Conservation (phyloP, 129 eudicot genomes). For the Escallonia rubra region DNA sequence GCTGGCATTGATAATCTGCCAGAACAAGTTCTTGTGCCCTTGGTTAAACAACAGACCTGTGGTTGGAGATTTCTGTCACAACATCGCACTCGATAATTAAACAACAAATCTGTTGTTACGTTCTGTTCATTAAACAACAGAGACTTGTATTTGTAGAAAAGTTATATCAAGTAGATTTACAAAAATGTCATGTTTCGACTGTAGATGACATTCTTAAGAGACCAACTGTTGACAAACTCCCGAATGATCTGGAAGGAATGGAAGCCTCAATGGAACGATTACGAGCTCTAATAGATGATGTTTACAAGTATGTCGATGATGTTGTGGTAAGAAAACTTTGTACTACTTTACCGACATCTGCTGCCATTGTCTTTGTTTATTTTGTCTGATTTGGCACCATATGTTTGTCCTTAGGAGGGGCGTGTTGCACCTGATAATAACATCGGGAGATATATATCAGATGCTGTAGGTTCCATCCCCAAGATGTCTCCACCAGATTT, state of each 20-base stretch:
- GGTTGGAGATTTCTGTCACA: too few species aligned
- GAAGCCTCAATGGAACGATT: slow-evolving; percentile 78
- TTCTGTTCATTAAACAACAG: too few species aligned
- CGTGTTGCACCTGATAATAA: slow-evolving; percentile 71
- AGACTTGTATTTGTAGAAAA: too few species aligned
- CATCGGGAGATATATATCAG: slow-evolving; percentile 70
- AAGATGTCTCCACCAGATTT: slow-evolving; percentile 61
- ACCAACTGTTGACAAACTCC: slow-evolving; percentile 78
- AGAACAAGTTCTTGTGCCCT: too few species aligned
- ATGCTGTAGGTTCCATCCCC: slow-evolving; percentile 68
- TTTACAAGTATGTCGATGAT: slow-evolving; percentile 86
- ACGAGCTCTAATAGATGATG: slow-evolving; percentile 75
- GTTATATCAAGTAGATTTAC: too few species aligned
- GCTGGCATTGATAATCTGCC: too few species aligned
- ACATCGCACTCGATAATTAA: too few species aligned
- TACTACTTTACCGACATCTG: neutral
- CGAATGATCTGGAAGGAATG: slow-evolving; percentile 92
- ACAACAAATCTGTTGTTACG: too few species aligned
- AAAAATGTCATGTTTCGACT: neutral
- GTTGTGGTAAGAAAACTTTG: slow-evolving; percentile 62
- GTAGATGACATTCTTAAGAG: slow-evolving; percentile 84
- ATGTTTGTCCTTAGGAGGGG: slow-evolving; percentile 45
- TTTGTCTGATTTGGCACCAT: neutral
- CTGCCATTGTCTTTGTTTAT: neutral
- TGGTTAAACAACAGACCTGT: too few species aligned